Conservation (phyloP, 805 yeast genomes). For the Hyphopichia homilentoma region DNA sequence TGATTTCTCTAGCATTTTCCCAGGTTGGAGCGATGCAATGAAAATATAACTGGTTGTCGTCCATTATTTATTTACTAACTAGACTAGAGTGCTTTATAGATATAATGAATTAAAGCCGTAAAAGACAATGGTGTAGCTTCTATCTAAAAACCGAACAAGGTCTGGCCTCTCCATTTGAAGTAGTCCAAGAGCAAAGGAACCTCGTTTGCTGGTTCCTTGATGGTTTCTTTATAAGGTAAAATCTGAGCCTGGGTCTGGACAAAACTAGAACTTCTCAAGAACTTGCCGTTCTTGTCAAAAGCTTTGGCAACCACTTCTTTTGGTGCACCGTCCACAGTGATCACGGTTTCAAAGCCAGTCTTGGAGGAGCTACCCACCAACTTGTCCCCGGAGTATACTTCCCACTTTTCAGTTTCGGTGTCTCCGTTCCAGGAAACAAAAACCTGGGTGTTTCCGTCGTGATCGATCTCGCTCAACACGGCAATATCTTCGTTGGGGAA, state of each 20-base stretch:
- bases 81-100: too few relatives aligned
- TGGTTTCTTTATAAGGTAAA: neutral
- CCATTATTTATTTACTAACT: too few relatives aligned
- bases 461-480: slow-evolving; percentile 12
- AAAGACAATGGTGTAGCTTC: too few relatives aligned
- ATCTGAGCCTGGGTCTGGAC: slow-evolving; percentile 2
- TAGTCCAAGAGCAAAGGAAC: too few relatives aligned
- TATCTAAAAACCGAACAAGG: too few relatives aligned
- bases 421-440: slow-evolving; percentile 40
- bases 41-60: neutral
- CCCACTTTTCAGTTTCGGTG: slow-evolving; percentile 29
- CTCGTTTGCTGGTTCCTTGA: too few relatives aligned
- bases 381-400: slow-evolving; percentile 9
- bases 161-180: too few relatives aligned
- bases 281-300: slow-evolving; percentile 9
- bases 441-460: slow-evolving; percentile 14
- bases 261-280: slow-evolving; percentile 12
- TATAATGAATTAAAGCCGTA: too few relatives aligned
- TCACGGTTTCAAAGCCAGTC: slow-evolving; percentile 26
- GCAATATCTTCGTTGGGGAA: slow-evolving; percentile 30
- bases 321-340: slow-evolving; percentile 2
- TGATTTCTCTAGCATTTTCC: slow-evolving; percentile 13
- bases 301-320: slow-evolving; percentile 12
- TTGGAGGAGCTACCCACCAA: slow-evolving; percentile 14
- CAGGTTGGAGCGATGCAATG: slow-evolving; percentile 14